Percentiles rank a stretch among this genome's conserved stretches.
Conservation (phyloP, 1,139 yeast genomes). For the Nakaseomyces uthaithaninus region DNA sequence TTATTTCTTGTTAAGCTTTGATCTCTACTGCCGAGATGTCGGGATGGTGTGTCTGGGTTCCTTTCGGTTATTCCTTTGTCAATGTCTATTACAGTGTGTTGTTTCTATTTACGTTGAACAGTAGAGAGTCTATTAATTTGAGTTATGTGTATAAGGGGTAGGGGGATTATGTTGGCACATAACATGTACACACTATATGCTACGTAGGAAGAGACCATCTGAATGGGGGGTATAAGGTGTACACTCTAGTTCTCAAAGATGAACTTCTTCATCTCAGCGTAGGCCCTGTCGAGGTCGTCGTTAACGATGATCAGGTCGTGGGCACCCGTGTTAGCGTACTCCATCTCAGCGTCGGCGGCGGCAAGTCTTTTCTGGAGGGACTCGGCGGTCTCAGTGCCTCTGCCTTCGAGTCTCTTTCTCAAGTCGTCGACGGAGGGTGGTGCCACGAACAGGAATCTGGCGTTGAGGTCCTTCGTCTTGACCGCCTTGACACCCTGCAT, state of each 20-base stretch:
- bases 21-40: no score
- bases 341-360: constrained; percentile 85
- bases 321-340: constrained; percentile 80
- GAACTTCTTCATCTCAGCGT: constrained; percentile 67
- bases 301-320: constrained; percentile 85
- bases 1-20: no score
- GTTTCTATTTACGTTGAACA: no score
- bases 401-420: constrained; percentile 62
- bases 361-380: constrained; percentile 71
- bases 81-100: no score
- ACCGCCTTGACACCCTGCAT: constrained; percentile 97
- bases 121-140: no score
- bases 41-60: no score
- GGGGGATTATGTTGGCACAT: no score
- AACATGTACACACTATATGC: no score
- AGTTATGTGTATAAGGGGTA: no score
- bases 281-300: constrained; percentile 86
- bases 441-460: constrained; percentile 76
- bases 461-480: constrained; percentile 62
- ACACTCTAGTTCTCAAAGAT: constrained; percentile 41
- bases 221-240: no score
- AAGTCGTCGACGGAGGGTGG: constrained; percentile 86
- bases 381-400: constrained; percentile 93
- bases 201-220: no score
- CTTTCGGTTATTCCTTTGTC: no score